These are phyloP conservation scores for Pilaira anomala DNA, from an alignment of 192 early-diverging fungal genomes.

Conservation along the genomic window DNA sequence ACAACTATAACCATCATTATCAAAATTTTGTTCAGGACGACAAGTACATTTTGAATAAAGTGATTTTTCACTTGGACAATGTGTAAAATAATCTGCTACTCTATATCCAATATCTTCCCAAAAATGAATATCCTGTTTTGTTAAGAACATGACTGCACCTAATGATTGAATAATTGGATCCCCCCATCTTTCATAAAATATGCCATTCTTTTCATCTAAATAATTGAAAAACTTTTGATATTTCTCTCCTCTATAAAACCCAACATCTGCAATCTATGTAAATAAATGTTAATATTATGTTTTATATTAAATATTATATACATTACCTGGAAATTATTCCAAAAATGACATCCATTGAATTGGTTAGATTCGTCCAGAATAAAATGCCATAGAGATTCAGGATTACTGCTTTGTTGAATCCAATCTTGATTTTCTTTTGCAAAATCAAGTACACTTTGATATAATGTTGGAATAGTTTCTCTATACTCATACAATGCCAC, in stretches of 20 bases:
- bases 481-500: constrained; percentile 50
- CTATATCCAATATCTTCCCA: constrained; percentile 72
- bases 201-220: constrained; percentile 62
- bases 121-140: constrained; percentile 65
- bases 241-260: constrained; percentile 52
- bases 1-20: constrained; percentile 32
- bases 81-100: constrained; percentile 55
- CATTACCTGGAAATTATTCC: constrained; percentile 63
- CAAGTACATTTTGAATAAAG: constrained; percentile 46
- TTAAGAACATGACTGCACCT: constrained; percentile 55
- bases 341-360: constrained; percentile 67
- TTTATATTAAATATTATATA: too few relatives aligned
- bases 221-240: constrained; percentile 62
- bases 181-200: constrained; percentile 76
- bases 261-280: constrained; percentile 44
- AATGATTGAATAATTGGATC: constrained; percentile 73
- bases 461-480: constrained; percentile 49
- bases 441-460: constrained; percentile 43
- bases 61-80: constrained; percentile 62
- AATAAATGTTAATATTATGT: neutral
- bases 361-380: constrained; percentile 12
- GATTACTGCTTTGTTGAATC: constrained; percentile 12
- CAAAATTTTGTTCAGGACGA: constrained; percentile 51
- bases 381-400: constrained; percentile 20
- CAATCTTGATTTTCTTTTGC: constrained; percentile 9